These are phyloP conservation scores for Trametes coccinea DNA, from an alignment of 768 basidiomycete genomes.

Conservation along the genomic window DNA sequence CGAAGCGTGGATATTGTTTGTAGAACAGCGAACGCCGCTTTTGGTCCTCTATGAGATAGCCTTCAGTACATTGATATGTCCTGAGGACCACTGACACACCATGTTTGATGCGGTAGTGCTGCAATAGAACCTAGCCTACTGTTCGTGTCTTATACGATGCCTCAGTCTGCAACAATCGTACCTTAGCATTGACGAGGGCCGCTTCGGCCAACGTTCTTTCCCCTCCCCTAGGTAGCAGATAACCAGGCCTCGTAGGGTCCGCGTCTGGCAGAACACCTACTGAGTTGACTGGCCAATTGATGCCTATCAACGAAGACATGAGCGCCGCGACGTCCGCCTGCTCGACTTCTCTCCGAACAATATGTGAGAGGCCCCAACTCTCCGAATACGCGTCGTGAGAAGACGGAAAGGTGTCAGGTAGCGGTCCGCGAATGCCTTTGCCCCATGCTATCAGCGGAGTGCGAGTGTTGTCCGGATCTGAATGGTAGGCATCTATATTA, in stretches of 20 bases:
- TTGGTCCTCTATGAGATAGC: conserved; percentile 54
- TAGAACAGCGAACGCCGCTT: conserved; percentile 58
- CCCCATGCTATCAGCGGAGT: conserved; percentile 90
- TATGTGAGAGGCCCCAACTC: conserved; percentile 58
- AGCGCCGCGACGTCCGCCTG: conserved; percentile 82
- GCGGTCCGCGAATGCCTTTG: conserved; percentile 67
- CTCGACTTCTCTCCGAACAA: conserved; percentile 72
- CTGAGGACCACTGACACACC: conserved; percentile 43
- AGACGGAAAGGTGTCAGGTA: conserved; percentile 49
- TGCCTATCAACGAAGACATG: conserved; percentile 74
- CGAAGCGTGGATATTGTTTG: conserved; percentile 44
- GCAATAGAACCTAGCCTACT: conserved; percentile 57
- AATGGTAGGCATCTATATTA: neutral
- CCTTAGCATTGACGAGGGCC: conserved; percentile 66
- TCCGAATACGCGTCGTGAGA: conserved; percentile 73
- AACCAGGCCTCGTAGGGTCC: conserved; percentile 60
- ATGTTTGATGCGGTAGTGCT: conserved; percentile 78
- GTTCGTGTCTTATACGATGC: neutral
- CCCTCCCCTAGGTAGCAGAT: conserved; percentile 47
- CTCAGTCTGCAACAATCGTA: conserved; percentile 22
- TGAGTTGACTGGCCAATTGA: conserved; percentile 77
- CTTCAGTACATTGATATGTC: conserved; percentile 7
- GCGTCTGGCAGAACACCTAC: conserved; percentile 82
- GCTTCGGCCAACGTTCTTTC: conserved; percentile 52
- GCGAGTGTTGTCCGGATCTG: conserved; percentile 85